Conservation (phyloP, 2,329 filamentous ascomycete genomes). For the Juglanconis sp. region DNA sequence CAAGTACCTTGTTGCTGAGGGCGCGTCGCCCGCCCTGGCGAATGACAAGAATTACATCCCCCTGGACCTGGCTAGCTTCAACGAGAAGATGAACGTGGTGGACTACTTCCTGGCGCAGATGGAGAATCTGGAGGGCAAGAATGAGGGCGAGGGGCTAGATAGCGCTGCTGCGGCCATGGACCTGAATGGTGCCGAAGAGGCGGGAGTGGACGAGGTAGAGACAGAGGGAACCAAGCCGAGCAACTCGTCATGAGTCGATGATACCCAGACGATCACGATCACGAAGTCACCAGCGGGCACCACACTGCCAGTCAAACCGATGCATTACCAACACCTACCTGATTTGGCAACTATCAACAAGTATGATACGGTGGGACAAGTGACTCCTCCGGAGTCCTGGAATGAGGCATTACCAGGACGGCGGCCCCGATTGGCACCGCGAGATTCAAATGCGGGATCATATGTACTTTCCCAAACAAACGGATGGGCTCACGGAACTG, state of each 20-base stretch:
- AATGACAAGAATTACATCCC: slow-evolving; percentile 84
- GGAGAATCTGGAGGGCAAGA: slow-evolving; percentile 45
- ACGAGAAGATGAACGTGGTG: slow-evolving; percentile 63
- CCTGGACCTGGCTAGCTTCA: slow-evolving; percentile 69
- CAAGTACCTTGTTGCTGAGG: slow-evolving; percentile 70
- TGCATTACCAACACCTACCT: neutral
- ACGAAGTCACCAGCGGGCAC: neutral
- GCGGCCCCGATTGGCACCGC: too few relatives aligned
- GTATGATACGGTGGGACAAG: too few relatives aligned
- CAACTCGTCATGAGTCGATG: slow-evolving; percentile 5
- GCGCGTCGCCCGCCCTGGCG: slow-evolving; percentile 72
- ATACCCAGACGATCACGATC: neutral
- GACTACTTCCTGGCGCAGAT: slow-evolving; percentile 56
- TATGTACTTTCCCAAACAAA: too few relatives aligned
- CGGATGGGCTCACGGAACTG: too few relatives aligned
- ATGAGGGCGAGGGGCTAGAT: slow-evolving; percentile 42
- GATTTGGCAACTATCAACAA: too few relatives aligned
- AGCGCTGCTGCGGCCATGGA: slow-evolving; percentile 35
- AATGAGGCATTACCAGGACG: too few relatives aligned
- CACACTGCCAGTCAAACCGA: neutral
- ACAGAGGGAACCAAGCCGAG: neutral
- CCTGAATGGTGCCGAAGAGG: slow-evolving; percentile 32
- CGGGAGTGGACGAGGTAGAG: slow-evolving; percentile 19
- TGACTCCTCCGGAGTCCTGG: too few relatives aligned
- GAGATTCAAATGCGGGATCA: too few relatives aligned